Base-by-base conservation (phyloP, 148 eudicot genomes). In the Chenopodium berlandieri region DNA sequence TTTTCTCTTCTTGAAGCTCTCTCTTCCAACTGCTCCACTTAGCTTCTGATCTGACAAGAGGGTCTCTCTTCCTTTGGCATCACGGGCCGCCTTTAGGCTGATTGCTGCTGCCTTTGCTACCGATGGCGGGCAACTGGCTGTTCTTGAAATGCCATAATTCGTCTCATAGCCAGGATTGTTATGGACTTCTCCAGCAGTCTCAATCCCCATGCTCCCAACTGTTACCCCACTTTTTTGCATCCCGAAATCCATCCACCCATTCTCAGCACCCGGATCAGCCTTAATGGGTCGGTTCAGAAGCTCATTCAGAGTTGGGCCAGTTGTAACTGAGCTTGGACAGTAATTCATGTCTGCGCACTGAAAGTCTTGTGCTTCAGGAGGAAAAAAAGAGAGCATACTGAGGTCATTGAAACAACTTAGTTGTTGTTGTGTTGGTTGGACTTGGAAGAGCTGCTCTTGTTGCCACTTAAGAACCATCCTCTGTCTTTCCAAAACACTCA, bases 1-100 rank as follows among this genome's bases (percentile, higher is more conserved):
- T 75, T 95, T 95, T 82, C 97, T 91, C 86, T 95, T 95, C 89
- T 88, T 95, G 84, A 86, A 93, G 64, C 94, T 86, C 77, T 88
- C 90, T 60, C 77, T 88, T 20, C 88, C 93, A 19, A 79, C 75
- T 12, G 83, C 27, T 48, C 84, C 82, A 79, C 85, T 82, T 68
- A 84, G 82, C 85, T 88, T 86, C 63, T 77, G 78, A 9, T 83
- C 88, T 34, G 82, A 75, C 71, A 66, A 71, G 40, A 66, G 20
- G 32, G 83, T 71, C 67, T 89, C 86, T 62, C 77, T 80, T 27
- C 75, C 86, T 67, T 77, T 79, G 22, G 25, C 72, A 47, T 84
- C 75, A 25, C 78, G 60, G 67, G 63, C 80, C 7, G 84, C 79
- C 63, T 56, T 54, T 52, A 80, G 74, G 14, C 77, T 81, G 20